Evolutionary conservation across 2,329 filamentous ascomycete species (phyloP).

Genomic region (Clonostachys rosea): DNA sequence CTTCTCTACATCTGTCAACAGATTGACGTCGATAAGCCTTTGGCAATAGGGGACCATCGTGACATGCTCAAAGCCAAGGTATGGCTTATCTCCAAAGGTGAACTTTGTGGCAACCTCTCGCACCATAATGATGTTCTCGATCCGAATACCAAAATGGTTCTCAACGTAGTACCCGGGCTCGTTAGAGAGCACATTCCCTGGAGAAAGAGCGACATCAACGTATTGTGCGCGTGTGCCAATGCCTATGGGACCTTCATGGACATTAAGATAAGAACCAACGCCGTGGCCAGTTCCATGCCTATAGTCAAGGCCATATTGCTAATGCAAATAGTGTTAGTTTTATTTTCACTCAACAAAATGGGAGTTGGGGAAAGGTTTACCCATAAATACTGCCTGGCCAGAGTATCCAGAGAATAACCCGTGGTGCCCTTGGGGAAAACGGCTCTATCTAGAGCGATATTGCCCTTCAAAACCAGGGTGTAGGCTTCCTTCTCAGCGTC

Average conservation of each 20-base stretch:
- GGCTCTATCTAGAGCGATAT: constrained; percentile 81
- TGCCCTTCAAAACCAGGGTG: constrained; percentile 89
- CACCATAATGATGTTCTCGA: constrained; percentile 93
- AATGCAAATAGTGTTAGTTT: constrained; percentile 8
- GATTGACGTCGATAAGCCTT: constrained; percentile 72
- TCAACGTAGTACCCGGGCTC: constrained; percentile 98
- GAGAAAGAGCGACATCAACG: constrained; percentile 79
- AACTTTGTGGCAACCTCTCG: constrained; percentile 82
- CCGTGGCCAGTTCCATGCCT: constrained; percentile 95
- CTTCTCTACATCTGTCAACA: constrained; percentile 73
- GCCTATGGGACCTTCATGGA: constrained; percentile 95
- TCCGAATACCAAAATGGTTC: constrained; percentile 88
- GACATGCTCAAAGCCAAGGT: constrained; percentile 91
- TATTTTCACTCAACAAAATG: not conserved
- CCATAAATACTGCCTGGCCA: constrained; percentile 92
- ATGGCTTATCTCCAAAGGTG: constrained; percentile 90
- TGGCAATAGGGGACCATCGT: constrained; percentile 95
- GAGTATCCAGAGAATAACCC: constrained; percentile 82
- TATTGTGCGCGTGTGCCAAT: constrained; percentile 91
- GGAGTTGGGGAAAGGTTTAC: constrained; percentile 35
- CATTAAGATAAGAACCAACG: constrained; percentile 91
- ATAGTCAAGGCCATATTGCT: constrained; percentile 77
- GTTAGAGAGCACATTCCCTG: constrained; percentile 95
- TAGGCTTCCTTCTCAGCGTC: constrained; percentile 84
- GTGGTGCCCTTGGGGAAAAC: constrained; percentile 94